phyloP scores from a whole-genome alignment of 208 protist genomes.

The Trypanosoma boissoni region DNA sequence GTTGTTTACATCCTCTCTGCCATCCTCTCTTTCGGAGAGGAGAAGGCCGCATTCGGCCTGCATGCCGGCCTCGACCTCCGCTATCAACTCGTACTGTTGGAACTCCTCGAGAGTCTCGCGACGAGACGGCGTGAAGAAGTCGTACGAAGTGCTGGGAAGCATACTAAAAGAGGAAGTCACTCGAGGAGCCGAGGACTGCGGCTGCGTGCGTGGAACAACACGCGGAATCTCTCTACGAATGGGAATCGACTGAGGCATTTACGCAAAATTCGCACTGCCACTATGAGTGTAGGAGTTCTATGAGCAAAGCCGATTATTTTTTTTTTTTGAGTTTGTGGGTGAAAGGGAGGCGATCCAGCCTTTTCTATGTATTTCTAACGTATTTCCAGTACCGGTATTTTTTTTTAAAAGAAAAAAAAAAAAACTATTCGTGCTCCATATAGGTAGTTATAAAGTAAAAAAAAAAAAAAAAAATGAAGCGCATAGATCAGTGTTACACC shows the following conservation, averaged over 20 bases:
- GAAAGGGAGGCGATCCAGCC: background rate
- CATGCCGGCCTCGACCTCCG: constrained; percentile 16
- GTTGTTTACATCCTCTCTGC: background rate
- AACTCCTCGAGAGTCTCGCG: constrained; percentile 26
- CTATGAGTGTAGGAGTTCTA: too few species aligned
- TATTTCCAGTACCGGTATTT: background rate
- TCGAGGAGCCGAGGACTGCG: too few species aligned
- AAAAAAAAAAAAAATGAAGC: too few species aligned
- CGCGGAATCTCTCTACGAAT: background rate
- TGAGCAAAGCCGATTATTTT: background rate
- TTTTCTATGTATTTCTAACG: background rate
- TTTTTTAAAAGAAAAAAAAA: background rate
- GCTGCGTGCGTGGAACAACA: background rate
- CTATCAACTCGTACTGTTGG: constrained; percentile 26
- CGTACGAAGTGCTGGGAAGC: constrained; percentile 4
- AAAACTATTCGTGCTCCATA: background rate
- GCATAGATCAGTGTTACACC: too few species aligned
- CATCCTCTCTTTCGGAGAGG: constrained; percentile 16
- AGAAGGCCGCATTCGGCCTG: constrained; percentile 20
- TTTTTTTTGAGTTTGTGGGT: background rate
- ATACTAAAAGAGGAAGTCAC: constrained; percentile 2
- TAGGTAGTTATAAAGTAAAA: too few species aligned
- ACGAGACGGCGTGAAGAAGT: constrained; percentile 8
- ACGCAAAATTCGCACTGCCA: background rate
- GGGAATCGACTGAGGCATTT: constrained; percentile 2